Evolutionary conservation across 495 filamentous ascomycete species (phyloP).

Genomic region (Annulohypoxylon moriforme): DNA sequence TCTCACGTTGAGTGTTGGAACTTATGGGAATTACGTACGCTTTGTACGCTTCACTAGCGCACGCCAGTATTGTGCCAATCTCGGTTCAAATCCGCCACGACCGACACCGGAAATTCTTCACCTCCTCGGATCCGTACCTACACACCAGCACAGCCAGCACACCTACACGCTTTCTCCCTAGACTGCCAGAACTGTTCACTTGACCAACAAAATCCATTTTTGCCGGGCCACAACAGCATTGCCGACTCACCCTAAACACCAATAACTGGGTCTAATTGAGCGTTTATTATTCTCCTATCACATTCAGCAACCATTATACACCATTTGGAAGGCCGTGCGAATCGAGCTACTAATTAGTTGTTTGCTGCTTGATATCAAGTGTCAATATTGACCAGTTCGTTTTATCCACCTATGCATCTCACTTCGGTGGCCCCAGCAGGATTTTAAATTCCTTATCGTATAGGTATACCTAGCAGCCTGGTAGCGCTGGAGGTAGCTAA

Average conservation of each 20-base stretch:
- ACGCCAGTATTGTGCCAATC: constrained; percentile 29
- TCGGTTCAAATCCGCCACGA: constrained; percentile 36
- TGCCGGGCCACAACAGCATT: constrained; percentile 1
- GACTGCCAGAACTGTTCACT: background rate
- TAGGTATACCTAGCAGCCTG: constrained; percentile 10
- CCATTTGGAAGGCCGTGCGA: background rate
- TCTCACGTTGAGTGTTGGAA: constrained; percentile 12
- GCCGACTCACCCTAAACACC: background rate
- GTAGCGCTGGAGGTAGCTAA: constrained; percentile 14
- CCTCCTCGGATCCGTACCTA: background rate
- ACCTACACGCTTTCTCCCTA: background rate
- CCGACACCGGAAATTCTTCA: constrained; percentile 46
- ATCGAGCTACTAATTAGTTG: background rate
- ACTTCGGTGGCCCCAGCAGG: background rate
- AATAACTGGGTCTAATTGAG: background rate
- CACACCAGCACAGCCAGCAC: background rate
- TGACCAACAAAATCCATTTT: background rate
- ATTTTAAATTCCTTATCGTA: constrained; percentile 21
- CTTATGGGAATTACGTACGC: constrained; percentile 28
- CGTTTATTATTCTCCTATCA: background rate
- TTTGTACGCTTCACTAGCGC: constrained; percentile 24
- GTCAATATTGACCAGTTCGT: background rate
- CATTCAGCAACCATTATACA: background rate
- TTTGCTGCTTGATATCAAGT: background rate
- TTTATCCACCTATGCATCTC: background rate